Evolutionary conservation across 2,329 filamentous ascomycete genomes (phyloP).

Genomic region (Ophiostoma pallidulum): DNA sequence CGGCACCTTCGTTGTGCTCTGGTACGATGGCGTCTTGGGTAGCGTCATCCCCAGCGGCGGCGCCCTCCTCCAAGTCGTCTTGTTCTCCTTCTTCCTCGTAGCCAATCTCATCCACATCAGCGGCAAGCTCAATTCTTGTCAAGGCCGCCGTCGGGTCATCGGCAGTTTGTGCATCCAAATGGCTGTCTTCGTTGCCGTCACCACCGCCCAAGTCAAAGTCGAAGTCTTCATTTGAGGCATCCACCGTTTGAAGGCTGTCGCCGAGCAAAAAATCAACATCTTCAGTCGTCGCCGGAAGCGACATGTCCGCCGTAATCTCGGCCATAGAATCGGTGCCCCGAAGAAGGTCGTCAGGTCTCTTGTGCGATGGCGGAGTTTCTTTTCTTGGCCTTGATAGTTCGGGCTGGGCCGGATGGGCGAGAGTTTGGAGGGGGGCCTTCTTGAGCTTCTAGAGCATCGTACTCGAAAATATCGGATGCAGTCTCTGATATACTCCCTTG

Average conservation of each 20-base stretch:
- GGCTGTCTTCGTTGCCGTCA: conserved; percentile 15
- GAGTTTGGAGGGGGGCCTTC: neutral
- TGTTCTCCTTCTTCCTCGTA: conserved; percentile 15
- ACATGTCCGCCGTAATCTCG: conserved; percentile 14
- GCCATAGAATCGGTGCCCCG: conserved; percentile 13
- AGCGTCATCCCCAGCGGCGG: neutral
- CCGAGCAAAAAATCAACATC: conserved; percentile 19
- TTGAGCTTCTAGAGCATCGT: neutral
- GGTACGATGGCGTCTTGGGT: neutral
- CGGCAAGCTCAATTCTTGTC: conserved; percentile 4
- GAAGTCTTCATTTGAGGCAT: conserved; percentile 21
- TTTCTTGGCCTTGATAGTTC: neutral
- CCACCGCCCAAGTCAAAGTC: conserved; percentile 23
- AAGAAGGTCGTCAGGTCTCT: neutral
- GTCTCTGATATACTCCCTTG: neutral
- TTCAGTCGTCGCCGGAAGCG: conserved; percentile 10
- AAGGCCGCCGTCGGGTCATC: conserved; percentile 8
- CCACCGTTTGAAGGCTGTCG: conserved; percentile 15
- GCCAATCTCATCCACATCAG: conserved; percentile 15
- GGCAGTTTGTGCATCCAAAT: neutral
- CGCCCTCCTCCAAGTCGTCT: neutral
- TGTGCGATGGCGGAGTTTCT: neutral
- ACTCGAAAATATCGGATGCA: neutral
- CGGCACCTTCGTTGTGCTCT: conserved; percentile 4
- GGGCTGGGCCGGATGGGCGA: too few species aligned